Percentiles rank a stretch among this genome's conserved stretches.
phyloP scores from a whole-genome alignment of 805 yeast genomes.

The Kregervanrija fluxuum region DNA sequence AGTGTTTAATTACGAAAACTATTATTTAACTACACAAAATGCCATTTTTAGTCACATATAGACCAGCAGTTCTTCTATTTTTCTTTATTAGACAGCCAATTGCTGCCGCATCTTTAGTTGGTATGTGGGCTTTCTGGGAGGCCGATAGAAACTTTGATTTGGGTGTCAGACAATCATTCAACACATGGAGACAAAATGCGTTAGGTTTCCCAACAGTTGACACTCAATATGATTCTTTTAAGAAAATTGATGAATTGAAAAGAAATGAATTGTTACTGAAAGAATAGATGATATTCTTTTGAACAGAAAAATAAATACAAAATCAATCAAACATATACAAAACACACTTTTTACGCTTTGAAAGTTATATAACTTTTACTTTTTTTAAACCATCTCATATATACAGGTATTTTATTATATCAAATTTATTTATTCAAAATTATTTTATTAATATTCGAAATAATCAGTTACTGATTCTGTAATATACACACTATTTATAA shows the following conservation, averaged over 20 bases:
- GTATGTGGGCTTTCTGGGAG: slow-evolving; percentile 30
- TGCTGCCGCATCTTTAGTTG: slow-evolving; percentile 27
- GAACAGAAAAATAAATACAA: too few species aligned
- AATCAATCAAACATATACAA: too few species aligned
- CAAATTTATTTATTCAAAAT: too few species aligned
- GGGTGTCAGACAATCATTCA: slow-evolving; percentile 26
- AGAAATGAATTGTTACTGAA: slow-evolving; percentile 17
- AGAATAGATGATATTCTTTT: not conserved
- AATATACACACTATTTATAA: too few species aligned
- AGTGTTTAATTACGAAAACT: too few species aligned
- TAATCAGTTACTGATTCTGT: too few species aligned
- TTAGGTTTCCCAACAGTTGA: slow-evolving; percentile 29
- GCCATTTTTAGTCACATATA: slow-evolving; percentile 24
- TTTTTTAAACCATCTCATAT: too few species aligned
- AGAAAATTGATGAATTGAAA: slow-evolving; percentile 26
- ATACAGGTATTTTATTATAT: too few species aligned
- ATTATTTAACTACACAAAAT: slow-evolving; percentile 3
- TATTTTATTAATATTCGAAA: too few species aligned
- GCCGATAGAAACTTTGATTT: slow-evolving; percentile 26
- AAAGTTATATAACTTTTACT: too few species aligned
- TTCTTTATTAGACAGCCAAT: slow-evolving; percentile 32
- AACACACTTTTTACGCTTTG: too few species aligned
- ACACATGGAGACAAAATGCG: slow-evolving; percentile 20
- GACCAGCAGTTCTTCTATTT: slow-evolving; percentile 31
- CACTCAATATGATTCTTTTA: slow-evolving; percentile 24